phyloP scores from a whole-genome alignment of 305 asterid genomes.

The Rubia balearica region DNA sequence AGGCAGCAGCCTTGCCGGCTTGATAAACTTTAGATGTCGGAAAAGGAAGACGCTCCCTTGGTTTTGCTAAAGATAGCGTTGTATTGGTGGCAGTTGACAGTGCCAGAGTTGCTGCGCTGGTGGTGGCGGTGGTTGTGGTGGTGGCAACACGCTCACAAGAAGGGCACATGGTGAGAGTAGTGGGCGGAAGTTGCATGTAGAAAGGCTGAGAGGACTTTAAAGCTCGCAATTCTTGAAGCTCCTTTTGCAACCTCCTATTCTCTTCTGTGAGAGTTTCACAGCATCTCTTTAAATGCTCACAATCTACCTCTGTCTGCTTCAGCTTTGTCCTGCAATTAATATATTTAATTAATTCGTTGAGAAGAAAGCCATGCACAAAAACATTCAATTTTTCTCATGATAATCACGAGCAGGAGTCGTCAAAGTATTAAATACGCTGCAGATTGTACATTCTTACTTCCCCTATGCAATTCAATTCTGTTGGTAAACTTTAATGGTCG shows the following conservation, averaged over 20 bases:
- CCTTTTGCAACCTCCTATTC: conserved; percentile 70
- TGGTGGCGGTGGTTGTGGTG: conserved; percentile 27
- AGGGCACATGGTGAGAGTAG: conserved; percentile 92
- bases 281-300: conserved; percentile 84
- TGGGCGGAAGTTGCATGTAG: conserved; percentile 76
- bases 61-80: conserved; percentile 23
- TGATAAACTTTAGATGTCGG: conserved; percentile 27
- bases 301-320: conserved; percentile 95
- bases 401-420: background rate
- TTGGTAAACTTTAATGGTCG: background rate
- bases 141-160: conserved; percentile 70
- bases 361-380: background rate
- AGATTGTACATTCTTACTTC: background rate
- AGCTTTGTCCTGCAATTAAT: conserved; percentile 56
- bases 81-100: conserved; percentile 12
- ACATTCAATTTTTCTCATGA: background rate
- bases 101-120: conserved; percentile 1
- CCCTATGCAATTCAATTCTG: background rate
- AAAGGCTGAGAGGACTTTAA: conserved; percentile 72
- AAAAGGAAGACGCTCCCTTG: conserved; percentile 22
- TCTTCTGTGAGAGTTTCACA: conserved; percentile 83
- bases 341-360: background rate
- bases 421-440: background rate
- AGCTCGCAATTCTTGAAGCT: conserved; percentile 78
- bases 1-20: conserved; percentile 18